These are phyloP conservation scores for Calendula officinalis DNA, from an alignment of 129 eudicot species.

Conservation along the genomic window DNA sequence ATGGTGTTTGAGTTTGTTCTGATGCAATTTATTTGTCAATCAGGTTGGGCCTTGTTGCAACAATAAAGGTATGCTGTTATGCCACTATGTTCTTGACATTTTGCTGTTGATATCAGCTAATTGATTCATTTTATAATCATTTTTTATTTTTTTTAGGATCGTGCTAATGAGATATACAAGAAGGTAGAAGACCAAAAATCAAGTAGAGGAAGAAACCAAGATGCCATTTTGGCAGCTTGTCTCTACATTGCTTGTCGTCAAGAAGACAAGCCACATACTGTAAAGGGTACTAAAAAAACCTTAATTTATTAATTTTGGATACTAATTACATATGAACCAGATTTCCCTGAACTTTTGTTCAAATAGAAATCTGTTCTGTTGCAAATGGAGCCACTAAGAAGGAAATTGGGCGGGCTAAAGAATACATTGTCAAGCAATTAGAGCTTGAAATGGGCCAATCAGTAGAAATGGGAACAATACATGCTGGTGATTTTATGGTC, in stretches of 20 bases:
- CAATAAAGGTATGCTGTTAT: slow-evolving; percentile 56
- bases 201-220: slow-evolving; percentile 70
- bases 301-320: slow-evolving; percentile 25
- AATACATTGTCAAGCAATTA: slow-evolving; percentile 62
- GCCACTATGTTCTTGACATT: no score
- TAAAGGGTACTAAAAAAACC: slow-evolving; percentile 46
- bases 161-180: slow-evolving; percentile 85
- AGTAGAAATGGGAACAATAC: slow-evolving; percentile 66
- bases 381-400: slow-evolving; percentile 74
- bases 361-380: neutral
- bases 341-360: slow-evolving; percentile 26
- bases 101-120: neutral
- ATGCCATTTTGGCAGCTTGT: slow-evolving; percentile 78
- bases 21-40: slow-evolving; percentile 14
- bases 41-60: slow-evolving; percentile 81
- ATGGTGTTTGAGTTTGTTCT: slow-evolving; percentile 8
- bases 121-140: no score
- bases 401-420: slow-evolving; percentile 72
- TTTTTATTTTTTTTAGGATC: slow-evolving; percentile 47
- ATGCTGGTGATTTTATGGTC: slow-evolving; percentile 44
- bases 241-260: slow-evolving; percentile 76
- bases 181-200: slow-evolving; percentile 78
- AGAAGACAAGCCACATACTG: slow-evolving; percentile 76
- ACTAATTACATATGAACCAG: slow-evolving; percentile 39
- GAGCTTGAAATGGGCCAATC: slow-evolving; percentile 59